phyloP scores from a whole-genome alignment of 495 filamentous ascomycete genomes.

The Cercophora newfieldiana region DNA sequence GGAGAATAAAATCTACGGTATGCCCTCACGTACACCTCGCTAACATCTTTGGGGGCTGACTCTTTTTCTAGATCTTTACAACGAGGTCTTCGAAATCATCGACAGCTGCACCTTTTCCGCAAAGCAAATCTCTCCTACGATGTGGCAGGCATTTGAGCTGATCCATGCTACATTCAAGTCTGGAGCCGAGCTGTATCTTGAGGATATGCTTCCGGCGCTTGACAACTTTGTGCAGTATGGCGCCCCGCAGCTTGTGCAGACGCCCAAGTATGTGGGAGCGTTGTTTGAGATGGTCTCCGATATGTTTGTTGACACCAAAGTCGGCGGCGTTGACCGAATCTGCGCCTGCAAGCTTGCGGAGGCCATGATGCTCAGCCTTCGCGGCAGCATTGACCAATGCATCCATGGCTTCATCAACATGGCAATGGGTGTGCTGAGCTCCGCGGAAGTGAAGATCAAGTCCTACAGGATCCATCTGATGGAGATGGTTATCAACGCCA shows the following conservation, averaged over 20 bases:
- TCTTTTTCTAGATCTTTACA: constrained; percentile 70
- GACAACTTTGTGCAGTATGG: constrained; percentile 98
- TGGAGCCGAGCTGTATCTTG: constrained; percentile 94
- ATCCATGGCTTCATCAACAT: constrained; percentile 84
- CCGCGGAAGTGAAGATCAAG: constrained; percentile 73
- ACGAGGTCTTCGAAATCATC: constrained; percentile 98
- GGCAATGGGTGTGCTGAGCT: constrained; percentile 78
- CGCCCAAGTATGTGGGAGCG: constrained; percentile 81
- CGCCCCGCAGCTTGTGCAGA: constrained; percentile 72
- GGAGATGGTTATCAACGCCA: constrained; percentile 98
- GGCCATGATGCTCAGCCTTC: constrained; percentile 92
- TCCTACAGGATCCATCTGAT: constrained; percentile 93
- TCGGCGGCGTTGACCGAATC: constrained; percentile 92
- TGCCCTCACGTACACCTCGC: constrained; percentile 6
- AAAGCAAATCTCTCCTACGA: constrained; percentile 89
- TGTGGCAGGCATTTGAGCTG: constrained; percentile 97
- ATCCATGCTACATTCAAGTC: constrained; percentile 97
- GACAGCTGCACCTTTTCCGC: constrained; percentile 99
- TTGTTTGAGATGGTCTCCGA: constrained; percentile 79
- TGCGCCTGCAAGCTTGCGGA: constrained; percentile 99
- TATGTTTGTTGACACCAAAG: constrained; percentile 73
- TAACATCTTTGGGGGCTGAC: not conserved
- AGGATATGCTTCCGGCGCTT: constrained; percentile 96
- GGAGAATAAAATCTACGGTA: constrained; percentile 92
- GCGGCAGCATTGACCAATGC: constrained; percentile 83